Percentiles rank a stretch among this genome's conserved stretches.
phyloP scores from a whole-genome alignment of 2,329 filamentous ascomycete genomes.

The Niveomyces coronatus region DNA sequence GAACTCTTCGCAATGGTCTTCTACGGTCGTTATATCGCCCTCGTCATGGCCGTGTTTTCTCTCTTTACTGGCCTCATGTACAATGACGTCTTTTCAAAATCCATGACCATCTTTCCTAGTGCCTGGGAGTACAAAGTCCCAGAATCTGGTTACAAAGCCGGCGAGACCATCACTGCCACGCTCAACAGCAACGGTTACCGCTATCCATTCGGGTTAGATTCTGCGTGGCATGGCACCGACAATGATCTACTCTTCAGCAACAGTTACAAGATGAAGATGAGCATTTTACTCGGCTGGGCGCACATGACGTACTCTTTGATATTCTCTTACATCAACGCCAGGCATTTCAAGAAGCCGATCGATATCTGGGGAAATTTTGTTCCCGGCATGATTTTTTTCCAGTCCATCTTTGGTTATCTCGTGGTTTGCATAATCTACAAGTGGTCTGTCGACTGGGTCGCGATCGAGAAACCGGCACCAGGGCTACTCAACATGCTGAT shows the following conservation, averaged over 20 bases:
- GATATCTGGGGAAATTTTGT: slow-evolving; percentile 98
- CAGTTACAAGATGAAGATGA: slow-evolving; percentile 99
- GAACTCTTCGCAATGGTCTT: slow-evolving; percentile 98
- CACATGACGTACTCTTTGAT: slow-evolving; percentile 99
- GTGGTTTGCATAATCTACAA: slow-evolving; percentile 94
- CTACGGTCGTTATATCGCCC: slow-evolving; percentile 95
- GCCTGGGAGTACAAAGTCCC: slow-evolving; percentile 76
- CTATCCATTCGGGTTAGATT: slow-evolving; percentile 93
- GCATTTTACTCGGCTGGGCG: slow-evolving; percentile 91
- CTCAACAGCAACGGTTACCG: slow-evolving; percentile 63
- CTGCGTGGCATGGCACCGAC: slow-evolving; percentile 91
- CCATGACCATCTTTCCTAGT: slow-evolving; percentile 77
- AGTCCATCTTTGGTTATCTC: slow-evolving; percentile 95
- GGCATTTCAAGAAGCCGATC: slow-evolving; percentile 87
- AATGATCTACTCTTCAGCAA: slow-evolving; percentile 94
- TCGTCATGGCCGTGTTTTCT: slow-evolving; percentile 96
- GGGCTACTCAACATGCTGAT: slow-evolving; percentile 97
- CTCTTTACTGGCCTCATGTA: slow-evolving; percentile 96
- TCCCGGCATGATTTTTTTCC: slow-evolving; percentile 99
- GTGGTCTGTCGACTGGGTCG: slow-evolving; percentile 81
- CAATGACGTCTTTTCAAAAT: slow-evolving; percentile 94
- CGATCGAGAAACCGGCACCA: slow-evolving; percentile 57
- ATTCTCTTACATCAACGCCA: slow-evolving; percentile 85
- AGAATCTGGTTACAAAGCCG: slow-evolving; percentile 49
- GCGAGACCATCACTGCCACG: slow-evolving; percentile 52